Evolutionary conservation across 1,139 yeast species (phyloP).

Genomic region (Pichia sp.): DNA sequence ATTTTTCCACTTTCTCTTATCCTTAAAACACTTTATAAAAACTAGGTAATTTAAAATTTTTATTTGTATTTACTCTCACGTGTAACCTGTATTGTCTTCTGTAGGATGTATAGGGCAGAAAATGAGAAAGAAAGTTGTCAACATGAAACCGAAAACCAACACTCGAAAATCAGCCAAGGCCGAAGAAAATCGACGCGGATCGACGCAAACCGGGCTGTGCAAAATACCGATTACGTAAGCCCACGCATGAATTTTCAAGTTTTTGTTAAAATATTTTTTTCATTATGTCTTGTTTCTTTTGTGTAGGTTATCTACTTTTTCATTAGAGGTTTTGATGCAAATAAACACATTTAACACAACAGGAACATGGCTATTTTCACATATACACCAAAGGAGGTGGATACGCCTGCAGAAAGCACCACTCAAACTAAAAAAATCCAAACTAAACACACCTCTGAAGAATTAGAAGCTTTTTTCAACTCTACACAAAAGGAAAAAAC

Average conservation of each 20-base stretch:
- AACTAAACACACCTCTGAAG: slow-evolving; percentile 16
- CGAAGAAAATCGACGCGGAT: neutral
- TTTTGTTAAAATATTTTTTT: neutral
- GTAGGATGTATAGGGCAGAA: too few species aligned
- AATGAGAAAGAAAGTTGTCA: too few species aligned
- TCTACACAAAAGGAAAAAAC: slow-evolving; percentile 48
- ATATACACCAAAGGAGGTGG: slow-evolving; percentile 3
- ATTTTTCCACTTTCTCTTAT: too few species aligned
- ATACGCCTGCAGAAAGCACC: neutral
- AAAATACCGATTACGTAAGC: neutral
- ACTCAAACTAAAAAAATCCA: neutral
- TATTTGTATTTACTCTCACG: too few species aligned
- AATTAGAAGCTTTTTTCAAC: slow-evolving; percentile 48
- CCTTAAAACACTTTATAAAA: too few species aligned
- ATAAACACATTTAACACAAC: too few species aligned
- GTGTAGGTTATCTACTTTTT: neutral
- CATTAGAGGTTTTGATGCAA: too few species aligned
- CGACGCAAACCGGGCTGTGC: neutral
- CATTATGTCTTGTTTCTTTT: too few species aligned
- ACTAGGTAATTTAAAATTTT: too few species aligned
- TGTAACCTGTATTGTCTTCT: too few species aligned
- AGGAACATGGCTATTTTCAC: slow-evolving; percentile 6
- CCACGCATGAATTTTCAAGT: neutral
- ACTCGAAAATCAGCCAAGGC: too few species aligned
- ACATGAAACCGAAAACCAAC: too few species aligned